A percentile compares a stretch with the other conserved stretches of the same genome.
Evolutionary conservation across 768 basidiomycete genomes (phyloP).

Genomic region (Boletus reticulatus): DNA sequence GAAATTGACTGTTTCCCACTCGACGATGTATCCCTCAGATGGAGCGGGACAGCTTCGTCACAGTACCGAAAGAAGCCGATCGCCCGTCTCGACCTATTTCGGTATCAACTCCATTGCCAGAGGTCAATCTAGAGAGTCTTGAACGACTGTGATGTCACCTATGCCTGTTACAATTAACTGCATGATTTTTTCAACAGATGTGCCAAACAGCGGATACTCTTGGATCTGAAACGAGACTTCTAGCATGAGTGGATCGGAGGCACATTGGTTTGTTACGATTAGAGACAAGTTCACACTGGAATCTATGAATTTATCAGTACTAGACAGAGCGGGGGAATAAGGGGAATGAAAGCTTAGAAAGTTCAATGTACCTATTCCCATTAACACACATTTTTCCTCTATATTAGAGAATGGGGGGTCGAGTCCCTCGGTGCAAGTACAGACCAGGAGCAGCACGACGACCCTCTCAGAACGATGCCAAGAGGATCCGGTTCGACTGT

Average conservation of each 20-base stretch:
- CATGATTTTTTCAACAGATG: not conserved
- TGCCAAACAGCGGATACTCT: no score
- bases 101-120: constrained; percentile 12
- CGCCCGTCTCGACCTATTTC: constrained; percentile 11
- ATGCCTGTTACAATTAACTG: not conserved
- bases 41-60: constrained; percentile 12
- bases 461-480: no score
- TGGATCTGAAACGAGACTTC: constrained; percentile 3
- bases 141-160: constrained; percentile 1
- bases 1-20: not conserved
- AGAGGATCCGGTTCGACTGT: no score
- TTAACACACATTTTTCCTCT: no score
- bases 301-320: no score
- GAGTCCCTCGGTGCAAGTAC: no score
- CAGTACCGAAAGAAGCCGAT: constrained; percentile 2
- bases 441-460: no score
- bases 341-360: no score
- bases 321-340: not conserved
- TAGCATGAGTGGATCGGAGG: constrained; percentile 5
- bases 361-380: no score
- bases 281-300: no score
- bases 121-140: constrained; percentile 9
- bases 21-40: not conserved
- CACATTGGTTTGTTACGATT: not conserved
- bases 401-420: no score